Percentiles rank a stretch among this genome's conserved stretches.
Conservation (phyloP, 2,329 filamentous ascomycete species). For the Colletotrichum paranaense region DNA sequence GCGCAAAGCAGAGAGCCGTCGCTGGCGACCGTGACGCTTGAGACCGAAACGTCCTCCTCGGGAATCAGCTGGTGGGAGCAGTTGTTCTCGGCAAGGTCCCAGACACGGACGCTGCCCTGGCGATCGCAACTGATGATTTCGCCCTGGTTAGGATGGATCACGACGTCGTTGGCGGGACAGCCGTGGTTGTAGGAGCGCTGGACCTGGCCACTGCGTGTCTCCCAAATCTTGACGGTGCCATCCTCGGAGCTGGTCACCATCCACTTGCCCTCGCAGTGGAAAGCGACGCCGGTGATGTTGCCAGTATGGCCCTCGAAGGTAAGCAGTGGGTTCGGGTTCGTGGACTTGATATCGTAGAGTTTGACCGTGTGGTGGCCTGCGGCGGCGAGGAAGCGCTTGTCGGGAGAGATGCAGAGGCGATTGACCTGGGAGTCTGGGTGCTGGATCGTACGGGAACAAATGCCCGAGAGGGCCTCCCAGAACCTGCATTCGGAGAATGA, state of each 20-base stretch:
- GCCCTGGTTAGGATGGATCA: slow-evolving; percentile 99
- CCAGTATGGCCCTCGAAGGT: slow-evolving; percentile 96
- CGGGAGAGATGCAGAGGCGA: slow-evolving; percentile 95
- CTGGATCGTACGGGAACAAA: slow-evolving; percentile 97
- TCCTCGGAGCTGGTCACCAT: slow-evolving; percentile 99
- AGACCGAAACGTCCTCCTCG: slow-evolving; percentile 92
- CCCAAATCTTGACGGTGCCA: slow-evolving; percentile 97
- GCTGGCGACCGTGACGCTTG: slow-evolving; percentile 94
- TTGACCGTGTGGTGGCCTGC: slow-evolving; percentile 86
- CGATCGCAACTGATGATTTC: slow-evolving; percentile 98
- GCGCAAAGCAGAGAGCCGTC: slow-evolving; percentile 94
- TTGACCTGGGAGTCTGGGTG: slow-evolving; percentile 99
- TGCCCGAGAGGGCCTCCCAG: slow-evolving; percentile 97
- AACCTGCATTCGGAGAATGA: slow-evolving; percentile 68
- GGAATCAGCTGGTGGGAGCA: slow-evolving; percentile 97
- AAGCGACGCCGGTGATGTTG: slow-evolving; percentile 96
- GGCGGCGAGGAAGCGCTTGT: slow-evolving; percentile 96
- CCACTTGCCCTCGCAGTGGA: slow-evolving; percentile 99
- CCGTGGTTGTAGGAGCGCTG: slow-evolving; percentile 95
- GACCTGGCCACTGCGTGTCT: slow-evolving; percentile 84
- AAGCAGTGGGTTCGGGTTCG: slow-evolving; percentile 93
- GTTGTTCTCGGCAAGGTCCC: slow-evolving; percentile 97
- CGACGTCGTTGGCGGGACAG: slow-evolving; percentile 92
- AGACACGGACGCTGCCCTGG: slow-evolving; percentile 91
- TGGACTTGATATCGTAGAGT: slow-evolving; percentile 98